A percentile compares a stretch with the other conserved stretches of the same genome.
Conservation (phyloP, 176 grass and related monocot species). For the Microstegium vimineum region DNA sequence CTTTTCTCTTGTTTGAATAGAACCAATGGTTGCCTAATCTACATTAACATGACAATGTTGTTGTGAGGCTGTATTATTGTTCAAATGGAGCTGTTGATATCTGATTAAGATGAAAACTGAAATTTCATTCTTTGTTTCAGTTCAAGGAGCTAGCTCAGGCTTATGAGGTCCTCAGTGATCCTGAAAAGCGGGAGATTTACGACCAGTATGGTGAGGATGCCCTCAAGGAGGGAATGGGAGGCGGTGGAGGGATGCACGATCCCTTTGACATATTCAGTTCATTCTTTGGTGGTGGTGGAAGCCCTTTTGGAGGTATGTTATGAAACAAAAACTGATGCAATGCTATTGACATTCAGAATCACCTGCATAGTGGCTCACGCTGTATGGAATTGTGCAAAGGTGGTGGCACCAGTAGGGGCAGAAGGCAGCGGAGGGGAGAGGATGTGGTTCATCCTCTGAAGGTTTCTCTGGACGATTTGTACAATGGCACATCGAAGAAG, state of each 20-base stretch:
- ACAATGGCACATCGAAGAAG: conserved; percentile 84
- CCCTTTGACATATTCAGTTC: conserved; percentile 87
- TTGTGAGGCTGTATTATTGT: neutral
- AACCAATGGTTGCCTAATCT: neutral
- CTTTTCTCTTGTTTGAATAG: neutral
- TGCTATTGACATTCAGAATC: too few species aligned
- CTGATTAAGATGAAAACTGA: neutral
- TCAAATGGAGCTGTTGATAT: neutral
- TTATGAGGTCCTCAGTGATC: conserved; percentile 88
- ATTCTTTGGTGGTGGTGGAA: conserved; percentile 65
- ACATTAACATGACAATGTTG: neutral
- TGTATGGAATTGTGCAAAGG: conserved; percentile 16
- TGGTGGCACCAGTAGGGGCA: conserved; percentile 64
- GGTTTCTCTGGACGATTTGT: conserved; percentile 73
- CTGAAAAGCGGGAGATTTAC: conserved; percentile 83
- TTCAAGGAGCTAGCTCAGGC: conserved; percentile 92
- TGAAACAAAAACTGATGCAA: neutral
- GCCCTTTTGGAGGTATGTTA: conserved; percentile 65
- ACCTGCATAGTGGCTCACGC: neutral
- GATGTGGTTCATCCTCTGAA: conserved; percentile 85
- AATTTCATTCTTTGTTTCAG: conserved; percentile 11
- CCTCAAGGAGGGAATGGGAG: conserved; percentile 89
- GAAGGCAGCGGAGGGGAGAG: conserved; percentile 79
- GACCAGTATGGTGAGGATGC: conserved; percentile 95
- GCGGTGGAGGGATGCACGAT: conserved; percentile 58